Percentiles rank a stretch among this genome's conserved stretches.
Conservation (phyloP, 2,329 filamentous ascomycete genomes). For the Epichloe sylvatica region DNA sequence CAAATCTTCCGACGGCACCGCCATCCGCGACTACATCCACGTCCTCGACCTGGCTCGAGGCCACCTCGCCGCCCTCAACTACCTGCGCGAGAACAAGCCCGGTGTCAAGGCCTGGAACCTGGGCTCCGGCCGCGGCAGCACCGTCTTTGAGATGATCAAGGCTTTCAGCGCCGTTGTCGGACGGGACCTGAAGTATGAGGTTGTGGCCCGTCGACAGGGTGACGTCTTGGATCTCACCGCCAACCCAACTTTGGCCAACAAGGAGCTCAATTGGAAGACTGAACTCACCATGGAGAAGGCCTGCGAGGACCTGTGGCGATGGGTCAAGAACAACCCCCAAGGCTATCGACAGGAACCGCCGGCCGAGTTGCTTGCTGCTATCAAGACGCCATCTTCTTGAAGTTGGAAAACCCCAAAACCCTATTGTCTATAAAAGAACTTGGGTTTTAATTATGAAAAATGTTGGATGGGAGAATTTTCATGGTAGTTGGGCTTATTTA, state of each 20-base stretch:
- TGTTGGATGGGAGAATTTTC: background rate
- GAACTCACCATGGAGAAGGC: conserved; percentile 82
- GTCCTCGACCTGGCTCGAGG: conserved; percentile 79
- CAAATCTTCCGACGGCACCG: conserved; percentile 74
- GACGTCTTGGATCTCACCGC: conserved; percentile 93
- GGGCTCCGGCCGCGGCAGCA: conserved; percentile 86
- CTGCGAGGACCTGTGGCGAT: conserved; percentile 88
- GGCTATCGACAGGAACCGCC: conserved; percentile 91
- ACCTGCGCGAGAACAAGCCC: conserved; percentile 69
- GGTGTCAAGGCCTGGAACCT: conserved; percentile 95
- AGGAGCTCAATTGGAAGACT: conserved; percentile 86
- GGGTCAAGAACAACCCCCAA: conserved; percentile 96
- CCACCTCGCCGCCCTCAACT: conserved; percentile 79
- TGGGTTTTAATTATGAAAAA: background rate
- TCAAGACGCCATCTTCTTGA: conserved; percentile 29
- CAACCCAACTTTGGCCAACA: conserved; percentile 74
- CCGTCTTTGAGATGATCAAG: conserved; percentile 94
- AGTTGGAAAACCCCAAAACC: conserved; percentile 3
- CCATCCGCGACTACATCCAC: conserved; percentile 97
- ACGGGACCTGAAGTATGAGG: conserved; percentile 71
- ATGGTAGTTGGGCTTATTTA: background rate
- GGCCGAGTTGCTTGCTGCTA: conserved; percentile 55
- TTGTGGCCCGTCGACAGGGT: conserved; percentile 67
- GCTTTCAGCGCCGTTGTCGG: conserved; percentile 84
- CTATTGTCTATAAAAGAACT: background rate